Evolutionary conservation across 805 yeast genomes (phyloP), one percentile per base, ranked within the genome.

Genomic region (Candida lessepsii): DNA sequence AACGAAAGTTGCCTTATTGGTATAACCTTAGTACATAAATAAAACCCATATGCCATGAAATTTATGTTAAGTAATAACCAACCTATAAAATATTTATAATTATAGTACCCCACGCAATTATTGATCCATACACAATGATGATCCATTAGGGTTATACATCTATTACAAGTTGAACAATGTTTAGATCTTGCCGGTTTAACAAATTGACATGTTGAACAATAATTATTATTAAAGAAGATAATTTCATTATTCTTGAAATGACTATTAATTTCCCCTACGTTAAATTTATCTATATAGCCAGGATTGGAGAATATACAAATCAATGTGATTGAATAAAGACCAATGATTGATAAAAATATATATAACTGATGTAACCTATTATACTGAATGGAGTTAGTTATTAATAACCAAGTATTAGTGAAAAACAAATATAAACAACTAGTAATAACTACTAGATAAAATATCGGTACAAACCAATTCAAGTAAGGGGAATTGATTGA

Each of bases 101-200:
- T 86, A 33, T 74, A 69, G 46, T 67, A 65, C 1, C 95, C 96
- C 29, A 86, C 73, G 56, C 96, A 86, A 49, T 80, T 85, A 52
- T 83, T 81, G 30, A 80, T 70, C 81, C 83, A 80, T 11, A 78
- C 53, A 52, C 85, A 80, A 57, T 80, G 84, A 52, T 80, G 85
- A 56, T 80, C 85, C 47, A 60, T 67, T 46, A 72, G 49, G 28
- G 69, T 61, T 2, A 73, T 58, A 51, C 85, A 80, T 16, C 53
- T 40, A 21, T 75, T 62, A 53, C 96, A 86, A 0, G 82, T 70
- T 1, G 73, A 60, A 54, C 85, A 80, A 54, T 80, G 85, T 40
- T 83, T 76, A 1, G 89, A 73, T 20, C 85, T 57, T 3, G 85
- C 84, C 0, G 85, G 85, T 58, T 78, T 57, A 42, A 54, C 31